Percentiles rank a stretch among this genome's conserved stretches.
phyloP scores from a whole-genome alignment of 2,329 filamentous ascomycete genomes.

The Pestalotiopsis sp. region DNA sequence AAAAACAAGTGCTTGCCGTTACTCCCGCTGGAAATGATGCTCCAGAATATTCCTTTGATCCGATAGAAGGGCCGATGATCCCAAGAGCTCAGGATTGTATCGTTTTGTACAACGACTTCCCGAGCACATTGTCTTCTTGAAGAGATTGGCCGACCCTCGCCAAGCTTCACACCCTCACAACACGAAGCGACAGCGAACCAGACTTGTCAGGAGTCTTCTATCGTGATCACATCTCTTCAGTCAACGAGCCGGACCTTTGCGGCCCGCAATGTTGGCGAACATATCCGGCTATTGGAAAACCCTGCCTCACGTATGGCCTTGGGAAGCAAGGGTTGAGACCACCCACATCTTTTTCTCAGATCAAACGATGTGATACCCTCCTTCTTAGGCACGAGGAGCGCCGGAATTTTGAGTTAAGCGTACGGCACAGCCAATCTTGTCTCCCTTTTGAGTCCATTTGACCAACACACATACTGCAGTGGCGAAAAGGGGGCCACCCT shows the following conservation, averaged over 20 bases:
- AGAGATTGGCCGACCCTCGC: neutral
- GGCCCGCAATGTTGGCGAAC: slow-evolving; percentile 5
- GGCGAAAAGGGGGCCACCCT: neutral
- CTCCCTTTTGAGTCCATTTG: neutral
- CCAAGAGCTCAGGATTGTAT: neutral
- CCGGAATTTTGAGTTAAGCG: neutral
- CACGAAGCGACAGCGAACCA: no score
- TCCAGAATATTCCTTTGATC: neutral
- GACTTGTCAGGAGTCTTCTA: neutral
- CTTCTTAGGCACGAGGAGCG: neutral
- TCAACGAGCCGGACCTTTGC: slow-evolving; percentile 10
- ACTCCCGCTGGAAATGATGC: neutral
- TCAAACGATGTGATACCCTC: neutral
- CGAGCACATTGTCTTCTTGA: neutral
- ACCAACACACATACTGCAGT: neutral
- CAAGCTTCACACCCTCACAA: neutral
- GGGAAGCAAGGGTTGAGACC: neutral
- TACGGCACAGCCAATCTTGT: neutral
- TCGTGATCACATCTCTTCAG: neutral
- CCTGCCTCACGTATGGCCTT: neutral
- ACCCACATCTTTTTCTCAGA: neutral
- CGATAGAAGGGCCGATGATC: neutral
- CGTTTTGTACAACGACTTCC: neutral
- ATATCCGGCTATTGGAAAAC: neutral
- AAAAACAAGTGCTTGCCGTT: neutral